A percentile compares a stretch with the other conserved stretches of the same genome.
phyloP scores from a whole-genome alignment of 768 basidiomycete species.

The Piloderma croceum region DNA sequence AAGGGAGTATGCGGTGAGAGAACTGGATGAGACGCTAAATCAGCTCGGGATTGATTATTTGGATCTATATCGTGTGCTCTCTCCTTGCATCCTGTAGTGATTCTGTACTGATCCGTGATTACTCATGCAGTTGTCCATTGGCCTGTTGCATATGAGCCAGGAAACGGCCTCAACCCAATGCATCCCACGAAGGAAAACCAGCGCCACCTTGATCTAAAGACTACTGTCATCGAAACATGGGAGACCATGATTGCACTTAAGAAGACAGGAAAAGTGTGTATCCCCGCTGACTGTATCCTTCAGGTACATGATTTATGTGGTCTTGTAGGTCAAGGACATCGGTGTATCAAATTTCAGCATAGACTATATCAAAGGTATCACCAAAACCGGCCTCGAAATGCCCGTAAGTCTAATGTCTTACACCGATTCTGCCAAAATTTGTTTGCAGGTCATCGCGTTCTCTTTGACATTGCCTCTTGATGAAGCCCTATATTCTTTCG shows the following conservation, averaged over 20 bases:
- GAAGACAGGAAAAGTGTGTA: conserved; percentile 59
- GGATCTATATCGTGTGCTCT: conserved; percentile 66
- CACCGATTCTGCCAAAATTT: neutral
- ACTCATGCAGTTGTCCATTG: conserved; percentile 64
- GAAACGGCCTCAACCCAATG: conserved; percentile 48
- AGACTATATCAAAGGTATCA: conserved; percentile 59
- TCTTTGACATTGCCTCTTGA: too few species aligned
- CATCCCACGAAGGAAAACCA: conserved; percentile 41
- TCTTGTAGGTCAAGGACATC: conserved; percentile 51
- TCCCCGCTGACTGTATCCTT: neutral
- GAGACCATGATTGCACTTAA: conserved; percentile 69
- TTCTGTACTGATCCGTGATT: neutral
- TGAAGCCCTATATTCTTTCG: too few species aligned
- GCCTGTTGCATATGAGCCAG: conserved; percentile 65
- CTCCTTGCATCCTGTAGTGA: neutral
- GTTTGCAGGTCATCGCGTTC: too few species aligned
- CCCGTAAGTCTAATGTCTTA: conserved; percentile 43
- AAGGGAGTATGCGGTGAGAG: conserved; percentile 61
- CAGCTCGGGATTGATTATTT: conserved; percentile 73
- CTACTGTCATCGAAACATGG: conserved; percentile 76
- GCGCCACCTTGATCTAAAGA: conserved; percentile 49
- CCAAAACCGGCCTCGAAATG: conserved; percentile 62
- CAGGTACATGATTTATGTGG: conserved; percentile 2
- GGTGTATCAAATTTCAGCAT: conserved; percentile 83
- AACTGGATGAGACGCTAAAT: conserved; percentile 68